Percentiles rank a stretch among this genome's conserved stretches.
Conservation (phyloP, 1,139 yeast genomes). For the Arxiozyma slooffiae region DNA sequence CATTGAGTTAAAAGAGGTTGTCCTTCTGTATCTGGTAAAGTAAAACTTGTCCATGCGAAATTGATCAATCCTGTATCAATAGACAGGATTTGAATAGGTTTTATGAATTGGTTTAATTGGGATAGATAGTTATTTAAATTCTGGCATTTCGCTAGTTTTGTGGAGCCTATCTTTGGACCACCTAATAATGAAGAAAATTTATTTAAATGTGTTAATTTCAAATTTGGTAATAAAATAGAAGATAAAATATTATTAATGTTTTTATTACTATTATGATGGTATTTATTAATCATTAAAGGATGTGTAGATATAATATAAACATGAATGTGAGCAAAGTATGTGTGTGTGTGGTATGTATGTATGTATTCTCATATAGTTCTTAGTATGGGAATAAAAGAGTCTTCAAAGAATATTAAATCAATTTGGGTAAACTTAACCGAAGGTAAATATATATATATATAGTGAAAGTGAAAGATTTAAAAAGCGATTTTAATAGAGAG, state of each 20-base stretch:
- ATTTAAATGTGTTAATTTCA: conserved; percentile 13
- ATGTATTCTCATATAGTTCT: too few species aligned
- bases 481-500: too few species aligned
- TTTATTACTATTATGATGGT: too few species aligned
- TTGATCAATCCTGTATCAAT: conserved; percentile 40
- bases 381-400: too few species aligned
- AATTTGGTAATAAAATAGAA: neutral
- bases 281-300: neutral
- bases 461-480: too few species aligned
- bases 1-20: conserved; percentile 31
- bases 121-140: conserved; percentile 13
- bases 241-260: neutral
- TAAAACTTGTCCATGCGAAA: conserved; percentile 28
- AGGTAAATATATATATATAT: too few species aligned
- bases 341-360: neutral
- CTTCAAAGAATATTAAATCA: too few species aligned
- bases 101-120: conserved; percentile 8
- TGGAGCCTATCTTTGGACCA: conserved; percentile 13
- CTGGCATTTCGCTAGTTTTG: conserved; percentile 11
- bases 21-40: neutral
- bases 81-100: conserved; percentile 26
- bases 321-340: neutral
- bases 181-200: conserved; percentile 19
- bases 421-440: too few species aligned
- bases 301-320: neutral